Conservation (phyloP, 306 rosid species). For the Vigna mungo region DNA sequence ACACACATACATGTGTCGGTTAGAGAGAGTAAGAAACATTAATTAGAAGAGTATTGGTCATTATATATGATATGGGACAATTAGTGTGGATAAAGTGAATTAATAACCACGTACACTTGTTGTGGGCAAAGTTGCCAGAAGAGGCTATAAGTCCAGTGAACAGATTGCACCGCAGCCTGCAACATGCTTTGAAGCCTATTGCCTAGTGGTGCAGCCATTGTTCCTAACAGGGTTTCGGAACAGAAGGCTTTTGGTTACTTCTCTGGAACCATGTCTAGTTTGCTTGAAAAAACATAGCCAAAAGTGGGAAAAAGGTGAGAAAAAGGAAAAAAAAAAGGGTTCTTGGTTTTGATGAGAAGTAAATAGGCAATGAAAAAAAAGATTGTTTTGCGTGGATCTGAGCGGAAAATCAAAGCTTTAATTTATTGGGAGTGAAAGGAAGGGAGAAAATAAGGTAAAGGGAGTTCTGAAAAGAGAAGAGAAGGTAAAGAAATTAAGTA, state of each 20-base stretch:
- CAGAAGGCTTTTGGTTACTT: constrained; percentile 29
- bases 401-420: constrained; percentile 50
- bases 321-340: constrained; percentile 15
- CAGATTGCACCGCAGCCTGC: constrained; percentile 93
- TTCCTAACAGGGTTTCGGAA: constrained; percentile 6
- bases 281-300: constrained; percentile 3
- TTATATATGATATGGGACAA: neutral
- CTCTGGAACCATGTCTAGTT: constrained; percentile 25
- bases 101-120: constrained; percentile 59
- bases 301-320: constrained; percentile 34
- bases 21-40: neutral
- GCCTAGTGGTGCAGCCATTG: constrained; percentile 62
- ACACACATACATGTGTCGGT: neutral
- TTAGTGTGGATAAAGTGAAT: neutral
- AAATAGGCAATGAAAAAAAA: constrained; percentile 28
- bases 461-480: constrained; percentile 13
- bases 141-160: constrained; percentile 97
- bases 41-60: neutral
- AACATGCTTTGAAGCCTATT: constrained; percentile 70
- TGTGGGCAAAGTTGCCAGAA: constrained; percentile 92
- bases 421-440: neutral
- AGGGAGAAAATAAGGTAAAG: constrained; percentile 30
- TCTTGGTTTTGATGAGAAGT: constrained; percentile 40
- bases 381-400: constrained; percentile 8
- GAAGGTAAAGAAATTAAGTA: constrained; percentile 36